Conservation (phyloP, 179 eudicot species). For the Drosera spatulata region DNA sequence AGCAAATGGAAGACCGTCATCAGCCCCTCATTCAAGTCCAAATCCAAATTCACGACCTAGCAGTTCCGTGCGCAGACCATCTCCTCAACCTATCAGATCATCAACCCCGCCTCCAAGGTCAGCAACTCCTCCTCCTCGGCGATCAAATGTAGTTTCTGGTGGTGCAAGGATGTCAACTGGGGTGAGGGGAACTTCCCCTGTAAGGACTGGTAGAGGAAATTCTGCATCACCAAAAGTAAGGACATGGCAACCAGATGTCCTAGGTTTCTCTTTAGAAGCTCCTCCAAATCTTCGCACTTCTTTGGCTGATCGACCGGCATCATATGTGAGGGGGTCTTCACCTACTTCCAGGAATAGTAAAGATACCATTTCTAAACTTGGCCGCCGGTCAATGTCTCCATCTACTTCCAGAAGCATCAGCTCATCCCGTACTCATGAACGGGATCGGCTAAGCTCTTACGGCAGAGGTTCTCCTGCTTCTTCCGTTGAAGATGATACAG, state of each 20-base stretch:
- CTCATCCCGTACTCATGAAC: conserved; percentile 79
- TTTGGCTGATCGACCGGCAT: conserved; percentile 84
- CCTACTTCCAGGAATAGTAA: conserved; percentile 80
- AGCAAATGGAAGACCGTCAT: conserved; percentile 63
- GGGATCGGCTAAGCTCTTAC: conserved; percentile 51
- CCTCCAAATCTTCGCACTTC: conserved; percentile 99
- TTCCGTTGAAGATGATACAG: conserved; percentile 90
- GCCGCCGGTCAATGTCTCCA: conserved; percentile 90
- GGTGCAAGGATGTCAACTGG: conserved; percentile 32
- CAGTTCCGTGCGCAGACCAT: conserved; percentile 62
- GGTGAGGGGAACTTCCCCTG: conserved; percentile 64
- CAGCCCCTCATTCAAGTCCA: conserved; percentile 32
- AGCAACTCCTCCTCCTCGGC: conserved; percentile 57
- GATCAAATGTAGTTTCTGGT: conserved; percentile 35
- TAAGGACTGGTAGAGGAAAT: conserved; percentile 55
- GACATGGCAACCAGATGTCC: conserved; percentile 87
- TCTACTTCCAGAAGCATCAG: conserved; percentile 72
- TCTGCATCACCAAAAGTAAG: conserved; percentile 81
- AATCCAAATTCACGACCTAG: conserved; percentile 28
- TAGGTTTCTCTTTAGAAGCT: conserved; percentile 85
- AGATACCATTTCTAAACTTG: conserved; percentile 36
- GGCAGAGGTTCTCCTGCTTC: conserved; percentile 82
- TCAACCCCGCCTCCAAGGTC: conserved; percentile 25
- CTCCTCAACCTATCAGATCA: conserved; percentile 46
- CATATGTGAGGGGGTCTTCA: conserved; percentile 87